phyloP scores from a whole-genome alignment of 176 grass and related monocot genomes.

The Saccharum spontaneum region DNA sequence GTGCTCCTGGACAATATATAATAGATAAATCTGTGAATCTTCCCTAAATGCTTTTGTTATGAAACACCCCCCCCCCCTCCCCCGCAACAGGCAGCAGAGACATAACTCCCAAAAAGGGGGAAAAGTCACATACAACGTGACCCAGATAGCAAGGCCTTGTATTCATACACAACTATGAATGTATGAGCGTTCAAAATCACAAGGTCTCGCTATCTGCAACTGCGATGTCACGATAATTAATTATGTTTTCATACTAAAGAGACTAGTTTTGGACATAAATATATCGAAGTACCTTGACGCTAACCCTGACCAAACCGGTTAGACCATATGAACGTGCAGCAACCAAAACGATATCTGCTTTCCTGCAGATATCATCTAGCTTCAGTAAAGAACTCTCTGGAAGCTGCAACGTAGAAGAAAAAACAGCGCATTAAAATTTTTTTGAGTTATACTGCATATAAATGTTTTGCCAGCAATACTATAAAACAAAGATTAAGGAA shows the following conservation, averaged over 20 bases:
- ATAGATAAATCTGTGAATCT: constrained; percentile 9
- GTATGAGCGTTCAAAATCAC: background rate
- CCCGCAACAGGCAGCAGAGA: background rate
- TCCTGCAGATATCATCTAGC: constrained; percentile 83
- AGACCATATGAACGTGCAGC: constrained; percentile 84
- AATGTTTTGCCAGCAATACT: background rate
- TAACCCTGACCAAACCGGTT: constrained; percentile 85
- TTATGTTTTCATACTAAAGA: background rate
- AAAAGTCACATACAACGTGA: background rate
- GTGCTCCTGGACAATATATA: constrained; percentile 60
- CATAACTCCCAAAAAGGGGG: background rate
- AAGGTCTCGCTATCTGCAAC: background rate
- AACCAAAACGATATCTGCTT: constrained; percentile 74
- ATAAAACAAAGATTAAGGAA: constrained; percentile 10
- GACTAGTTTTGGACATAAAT: background rate
- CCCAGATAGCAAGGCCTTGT: background rate
- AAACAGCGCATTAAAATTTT: constrained; percentile 12
- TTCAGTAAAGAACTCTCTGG: constrained; percentile 74
- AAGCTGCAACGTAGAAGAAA: constrained; percentile 49
- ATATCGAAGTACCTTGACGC: constrained; percentile 71
- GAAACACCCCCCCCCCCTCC: background rate
- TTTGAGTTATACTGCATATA: background rate
- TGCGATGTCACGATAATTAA: constrained; percentile 20
- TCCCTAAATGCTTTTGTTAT: constrained; percentile 2
- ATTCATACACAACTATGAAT: background rate